Evolutionary conservation across 192 early-diverging fungal genomes (phyloP), one percentile per base, ranked within the genome.

Genomic region (Dispira parvispora): DNA sequence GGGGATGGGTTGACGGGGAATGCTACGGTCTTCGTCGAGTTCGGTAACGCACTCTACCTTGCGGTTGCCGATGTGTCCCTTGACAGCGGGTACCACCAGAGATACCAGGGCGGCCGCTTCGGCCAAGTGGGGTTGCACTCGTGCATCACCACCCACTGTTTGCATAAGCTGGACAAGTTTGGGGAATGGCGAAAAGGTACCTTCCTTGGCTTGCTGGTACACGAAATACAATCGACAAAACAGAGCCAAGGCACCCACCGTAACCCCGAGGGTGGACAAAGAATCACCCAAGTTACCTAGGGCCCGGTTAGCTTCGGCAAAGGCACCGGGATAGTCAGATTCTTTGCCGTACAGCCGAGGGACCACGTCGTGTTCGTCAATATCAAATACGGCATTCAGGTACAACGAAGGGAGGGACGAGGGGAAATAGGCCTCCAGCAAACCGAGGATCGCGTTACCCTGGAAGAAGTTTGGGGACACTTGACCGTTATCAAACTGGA

Each of bases 1-100:
- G 16, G 75, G 67, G 18, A 78, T 77, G 27, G 91, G 91, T 16
- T 13, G 53, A 14, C 21, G 25, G 8, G 16, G 16, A 28, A 80
- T 68, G 13, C 80, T 69, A 21, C 13, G 25, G 9, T 25, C 18
- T 55, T 55, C 53, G 53, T 26, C 21, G 20, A 55, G 13, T 25
- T 55, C 23, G 20, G 20, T 13, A 14, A 55, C 3, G 25, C 12
- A 8, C 12, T 28, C 8, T 28, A 77, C 65, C 28, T 62, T 64
- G 72, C 75, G 75, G 67, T 77, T 77, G 46, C 61, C 45, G 42
- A 73, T 67, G 46, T 69, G 69, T 25, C 64, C 69, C 12, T 62
- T 45, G 64, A 68, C 73, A 10, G 54, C 63, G 0, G 69, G 65
- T 49, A 77, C 65, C 28, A 64, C 75, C 54, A 21, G 43, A 14